These are phyloP conservation scores for Sarocladium kiliense DNA, from an alignment of 2,329 filamentous ascomycete species.

Conservation along the genomic window DNA sequence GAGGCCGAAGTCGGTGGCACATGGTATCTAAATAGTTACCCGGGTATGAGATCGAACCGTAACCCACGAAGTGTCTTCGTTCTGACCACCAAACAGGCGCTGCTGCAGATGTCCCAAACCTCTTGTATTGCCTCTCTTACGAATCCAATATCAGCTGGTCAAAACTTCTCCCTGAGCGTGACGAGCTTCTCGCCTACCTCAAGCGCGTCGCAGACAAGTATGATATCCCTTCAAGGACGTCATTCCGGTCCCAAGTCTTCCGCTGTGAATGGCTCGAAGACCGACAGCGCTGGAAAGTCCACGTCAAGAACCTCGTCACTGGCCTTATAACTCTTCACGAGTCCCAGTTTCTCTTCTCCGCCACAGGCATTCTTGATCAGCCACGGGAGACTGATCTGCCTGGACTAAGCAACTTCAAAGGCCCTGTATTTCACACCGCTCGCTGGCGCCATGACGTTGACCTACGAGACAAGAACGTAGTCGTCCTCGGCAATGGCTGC, in stretches of 20 bases:
- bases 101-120: slow-evolving; percentile 54
- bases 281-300: slow-evolving; percentile 28
- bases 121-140: slow-evolving; percentile 59
- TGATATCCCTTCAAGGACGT: slow-evolving; percentile 31
- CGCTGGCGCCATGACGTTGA: slow-evolving; percentile 47
- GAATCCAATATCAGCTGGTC: slow-evolving; percentile 57
- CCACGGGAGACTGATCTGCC: slow-evolving; percentile 36
- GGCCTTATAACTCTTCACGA: slow-evolving; percentile 26
- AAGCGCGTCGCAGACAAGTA: slow-evolving; percentile 43
- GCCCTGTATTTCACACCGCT: slow-evolving; percentile 49
- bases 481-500: slow-evolving; percentile 51
- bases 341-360: slow-evolving; percentile 34
- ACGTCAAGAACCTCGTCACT: slow-evolving; percentile 19
- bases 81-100: slow-evolving; percentile 17
- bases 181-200: slow-evolving; percentile 55
- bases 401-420: slow-evolving; percentile 45
- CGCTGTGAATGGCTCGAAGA: slow-evolving; percentile 33
- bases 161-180: slow-evolving; percentile 47
- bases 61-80: neutral
- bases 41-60: slow-evolving; percentile 28
- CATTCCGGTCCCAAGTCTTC: slow-evolving; percentile 30
- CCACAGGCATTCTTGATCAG: slow-evolving; percentile 26
- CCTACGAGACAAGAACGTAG: slow-evolving; percentile 41
- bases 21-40: slow-evolving; percentile 60
- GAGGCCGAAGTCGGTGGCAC: slow-evolving; percentile 55